These are phyloP conservation scores for Ananas comosus DNA, from an alignment of 176 grass and related monocot species.

Conservation along the genomic window DNA sequence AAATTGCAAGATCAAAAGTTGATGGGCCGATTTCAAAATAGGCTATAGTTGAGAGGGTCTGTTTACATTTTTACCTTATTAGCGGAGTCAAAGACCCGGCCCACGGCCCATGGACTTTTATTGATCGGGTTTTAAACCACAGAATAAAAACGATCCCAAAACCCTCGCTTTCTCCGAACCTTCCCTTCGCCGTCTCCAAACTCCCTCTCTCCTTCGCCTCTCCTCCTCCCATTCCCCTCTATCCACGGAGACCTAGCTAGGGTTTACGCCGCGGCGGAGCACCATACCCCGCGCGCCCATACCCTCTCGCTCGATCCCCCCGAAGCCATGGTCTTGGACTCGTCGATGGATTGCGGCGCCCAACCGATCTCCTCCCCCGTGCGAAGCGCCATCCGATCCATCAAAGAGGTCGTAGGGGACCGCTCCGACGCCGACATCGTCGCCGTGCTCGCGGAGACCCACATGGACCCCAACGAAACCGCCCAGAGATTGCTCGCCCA, in stretches of 20 bases:
- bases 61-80: too few species aligned
- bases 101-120: not conserved
- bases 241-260: too few species aligned
- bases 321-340: not conserved
- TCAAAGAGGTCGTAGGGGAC: constrained; percentile 77
- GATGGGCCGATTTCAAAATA: too few species aligned
- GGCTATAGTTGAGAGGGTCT: too few species aligned
- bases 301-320: too few species aligned
- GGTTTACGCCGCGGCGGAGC: too few species aligned
- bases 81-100: not conserved
- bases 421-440: constrained; percentile 83
- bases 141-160: not conserved
- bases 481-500: constrained; percentile 78
- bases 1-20: too few species aligned
- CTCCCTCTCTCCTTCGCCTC: too few species aligned
- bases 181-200: too few species aligned
- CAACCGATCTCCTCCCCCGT: not conserved
- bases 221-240: too few species aligned
- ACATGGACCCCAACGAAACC: constrained; percentile 93
- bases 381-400: constrained; percentile 55
- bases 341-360: not conserved
- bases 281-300: too few species aligned
- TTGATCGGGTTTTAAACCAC: not conserved
- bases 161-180: too few species aligned
- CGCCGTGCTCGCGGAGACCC: constrained; percentile 58